Percentiles rank a stretch among this genome's conserved stretches.
phyloP scores from a whole-genome alignment of 805 yeast genomes.

The Saturnispora gosingensis region DNA sequence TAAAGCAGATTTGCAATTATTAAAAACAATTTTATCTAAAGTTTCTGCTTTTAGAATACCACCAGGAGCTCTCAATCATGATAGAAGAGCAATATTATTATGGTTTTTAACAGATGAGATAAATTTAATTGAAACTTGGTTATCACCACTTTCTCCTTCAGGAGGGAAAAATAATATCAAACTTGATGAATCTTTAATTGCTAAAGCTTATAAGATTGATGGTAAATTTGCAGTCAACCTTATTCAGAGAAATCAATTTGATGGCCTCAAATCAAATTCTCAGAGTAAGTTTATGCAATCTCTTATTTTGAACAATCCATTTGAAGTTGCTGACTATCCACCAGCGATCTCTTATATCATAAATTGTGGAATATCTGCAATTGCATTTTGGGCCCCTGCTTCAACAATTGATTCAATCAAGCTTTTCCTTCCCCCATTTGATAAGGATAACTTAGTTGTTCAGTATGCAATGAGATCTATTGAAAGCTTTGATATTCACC shows the following conservation, averaged over 20 bases:
- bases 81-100: constrained; percentile 46
- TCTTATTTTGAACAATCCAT: constrained; percentile 47
- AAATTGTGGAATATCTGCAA: constrained; percentile 14
- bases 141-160: constrained; percentile 45
- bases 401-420: constrained; percentile 82
- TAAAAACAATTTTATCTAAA: constrained; percentile 41
- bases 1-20: constrained; percentile 54
- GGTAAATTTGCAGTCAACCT: constrained; percentile 69
- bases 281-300: constrained; percentile 32
- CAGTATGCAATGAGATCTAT: constrained; percentile 89
- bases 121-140: constrained; percentile 65
- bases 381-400: constrained; percentile 58
- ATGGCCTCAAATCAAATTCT: constrained; percentile 21
- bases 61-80: constrained; percentile 26
- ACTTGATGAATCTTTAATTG: constrained; percentile 35
- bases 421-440: constrained; percentile 67
- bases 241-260: constrained; percentile 42
- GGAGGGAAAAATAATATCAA: constrained; percentile 30
- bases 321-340: constrained; percentile 45
- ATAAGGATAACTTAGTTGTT: constrained; percentile 52
- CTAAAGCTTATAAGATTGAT: constrained; percentile 52
- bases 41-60: constrained; percentile 17
- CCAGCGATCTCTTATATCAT: constrained; percentile 50
- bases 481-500: constrained; percentile 76
- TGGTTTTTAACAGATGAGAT: constrained; percentile 72